Evolutionary conservation across 352 stramenopile genomes (phyloP), one percentile per base, ranked within the genome.

Genomic region (Pythium dissotocum): DNA sequence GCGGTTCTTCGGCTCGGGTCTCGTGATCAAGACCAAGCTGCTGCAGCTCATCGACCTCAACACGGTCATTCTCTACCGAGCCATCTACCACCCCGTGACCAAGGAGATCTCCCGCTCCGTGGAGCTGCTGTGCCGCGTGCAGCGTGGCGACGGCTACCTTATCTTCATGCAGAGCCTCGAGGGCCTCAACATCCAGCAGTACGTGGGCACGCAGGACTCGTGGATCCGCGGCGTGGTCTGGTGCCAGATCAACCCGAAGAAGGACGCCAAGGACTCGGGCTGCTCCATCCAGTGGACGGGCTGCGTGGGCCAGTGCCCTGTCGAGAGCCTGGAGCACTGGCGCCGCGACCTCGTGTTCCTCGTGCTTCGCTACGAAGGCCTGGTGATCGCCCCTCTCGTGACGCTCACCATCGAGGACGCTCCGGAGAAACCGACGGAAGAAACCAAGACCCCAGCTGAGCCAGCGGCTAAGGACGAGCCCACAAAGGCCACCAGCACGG

Each of bases 21-120:
- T 73, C n/a, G 61, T 77, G 9, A 70, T 77, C 65, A 72, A 70
- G 62, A 70, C 62, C 38, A 60, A 51, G 24, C 52, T 90, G 21
- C 61, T 90, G n/a, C 80, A 90, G 52, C 58, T 78, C n/a, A 75
- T 90, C 85, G 85, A 75, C 51, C 68, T 80, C 35, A 75, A 88
- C 56, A 72, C 80, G 21, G 51, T 83, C 30, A 74, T 90, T 57
- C 64, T 88, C 48, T 83, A 88, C 55, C 78, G 82, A 13, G 73
- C 77, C 49, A 71, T 90, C 54, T 90, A 83, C 70, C 79, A 87
- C 40, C 77, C 82, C 13, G 71, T 78, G 40, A 84, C 82, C 10
- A 77, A 82, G 53, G 72, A 77, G 58, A 85, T 81, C 8, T 77
- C 74, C 1, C 82, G 85, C 32, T 82, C 77, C 0, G 64, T 90